Evolutionary conservation across 176 grass and related monocot species (phyloP), one percentile per base, ranked within the genome.

Genomic region (Cenchrus americanus): DNA sequence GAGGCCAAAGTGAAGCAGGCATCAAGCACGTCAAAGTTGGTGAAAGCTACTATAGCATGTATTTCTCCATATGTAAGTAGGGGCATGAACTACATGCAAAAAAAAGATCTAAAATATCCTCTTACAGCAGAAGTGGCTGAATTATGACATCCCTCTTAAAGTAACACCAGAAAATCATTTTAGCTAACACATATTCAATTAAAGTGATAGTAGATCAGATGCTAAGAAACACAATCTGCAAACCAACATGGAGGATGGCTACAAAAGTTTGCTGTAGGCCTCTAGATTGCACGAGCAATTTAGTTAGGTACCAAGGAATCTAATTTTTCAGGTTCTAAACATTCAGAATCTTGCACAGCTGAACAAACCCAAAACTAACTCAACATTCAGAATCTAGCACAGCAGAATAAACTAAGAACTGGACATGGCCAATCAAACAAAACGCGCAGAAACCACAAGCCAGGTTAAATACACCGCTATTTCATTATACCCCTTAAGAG

Each of bases 11-110:
- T 24, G 55, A 57, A 69, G 15, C 30, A 86, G 71, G 27, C 9
- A 79, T 63, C 54, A 83, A 85, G 54, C 19, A 87, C 76, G 41
- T 27, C 62, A 70, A 70, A n/a, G 7, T 42, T 54, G 30, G 8
- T 70, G 10, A 62, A 76, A 87, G 71, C 63, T 64, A 64, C 37
- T n/a, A 43, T 49, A 67, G 6, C 6, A 32, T 18, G 15, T 77
- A 8, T 18, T 44, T 75, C 1, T 32, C 42, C 0, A 64, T 80
- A 11, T 47, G 58, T 32, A n/a, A 70, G 32, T 17, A 34, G 18
- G 10, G n/a, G 2, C 17, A 9, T 62, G 11, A 52, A 50, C 49
- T 54, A 52, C n/a, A 75, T 42, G 8, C 22, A n/a, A 61, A 54
- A 78, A 19, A 2, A 47, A 64, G 23, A 18, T 24, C 17, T 43